A percentile compares a stretch with the other conserved stretches of the same genome.
Conservation (phyloP, 345 rosid species). For the Angophora floribunda region DNA sequence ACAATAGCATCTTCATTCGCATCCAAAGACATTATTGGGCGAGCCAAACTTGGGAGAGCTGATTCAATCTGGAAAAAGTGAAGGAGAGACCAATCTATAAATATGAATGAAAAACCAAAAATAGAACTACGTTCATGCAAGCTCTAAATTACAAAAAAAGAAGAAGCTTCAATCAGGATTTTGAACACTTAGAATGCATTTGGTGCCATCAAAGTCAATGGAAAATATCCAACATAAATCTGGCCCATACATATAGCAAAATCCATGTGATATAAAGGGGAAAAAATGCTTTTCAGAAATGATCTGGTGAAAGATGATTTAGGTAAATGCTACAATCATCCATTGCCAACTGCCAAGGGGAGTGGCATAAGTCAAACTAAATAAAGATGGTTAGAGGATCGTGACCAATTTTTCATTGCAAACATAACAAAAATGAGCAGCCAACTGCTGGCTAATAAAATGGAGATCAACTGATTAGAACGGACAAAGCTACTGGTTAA, state of each 20-base stretch:
- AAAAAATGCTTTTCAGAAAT: not conserved
- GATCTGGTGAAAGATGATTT: not conserved
- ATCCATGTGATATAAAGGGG: not conserved
- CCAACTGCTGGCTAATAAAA: not conserved
- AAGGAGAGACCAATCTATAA: not conserved
- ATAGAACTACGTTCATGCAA: not conserved
- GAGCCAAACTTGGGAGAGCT: conserved; percentile 77
- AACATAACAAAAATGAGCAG: not conserved
- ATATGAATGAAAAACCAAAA: not conserved
- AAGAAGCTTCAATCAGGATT: not conserved
- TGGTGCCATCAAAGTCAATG: not conserved
- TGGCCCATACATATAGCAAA: not conserved
- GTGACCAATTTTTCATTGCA: not conserved
- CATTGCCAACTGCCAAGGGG: not conserved
- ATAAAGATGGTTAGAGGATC: not conserved
- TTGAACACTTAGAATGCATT: not conserved
- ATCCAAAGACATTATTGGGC: conserved; percentile 96
- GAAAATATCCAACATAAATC: not conserved
- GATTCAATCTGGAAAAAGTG: conserved; percentile 62
- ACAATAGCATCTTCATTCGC: conserved; percentile 96
- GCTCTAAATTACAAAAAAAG: not conserved
- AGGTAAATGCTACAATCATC: not conserved
- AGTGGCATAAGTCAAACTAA: not conserved
- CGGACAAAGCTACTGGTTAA: not conserved
- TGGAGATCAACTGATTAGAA: not conserved